Evolutionary conservation across 805 yeast genomes (phyloP).

Genomic region (Myxozyma geophila): DNA sequence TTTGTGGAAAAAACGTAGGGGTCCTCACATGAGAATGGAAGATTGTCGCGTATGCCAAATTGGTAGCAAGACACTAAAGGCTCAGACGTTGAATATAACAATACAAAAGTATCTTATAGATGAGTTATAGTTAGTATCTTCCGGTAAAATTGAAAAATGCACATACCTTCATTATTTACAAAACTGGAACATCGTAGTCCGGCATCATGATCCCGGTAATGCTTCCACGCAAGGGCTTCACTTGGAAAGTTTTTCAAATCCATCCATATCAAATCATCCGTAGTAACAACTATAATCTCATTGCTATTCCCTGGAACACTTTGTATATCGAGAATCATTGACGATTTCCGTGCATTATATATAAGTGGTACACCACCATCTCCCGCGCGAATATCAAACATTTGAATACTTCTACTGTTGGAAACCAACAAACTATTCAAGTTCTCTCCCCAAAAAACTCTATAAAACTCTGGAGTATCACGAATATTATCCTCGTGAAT

Average conservation of each 20-base stretch:
- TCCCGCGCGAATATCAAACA: slow-evolving; percentile 22
- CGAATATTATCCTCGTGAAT: not conserved
- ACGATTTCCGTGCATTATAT: slow-evolving; percentile 6
- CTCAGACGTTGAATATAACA: slow-evolving; percentile 43
- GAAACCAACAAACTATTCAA: slow-evolving; percentile 25
- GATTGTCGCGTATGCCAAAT: slow-evolving; percentile 45
- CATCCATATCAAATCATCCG: slow-evolving; percentile 66
- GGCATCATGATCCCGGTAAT: slow-evolving; percentile 61
- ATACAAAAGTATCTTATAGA: slow-evolving; percentile 36
- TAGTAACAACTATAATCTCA: slow-evolving; percentile 61
- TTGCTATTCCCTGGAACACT: slow-evolving; percentile 38
- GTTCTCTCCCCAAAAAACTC: slow-evolving; percentile 29
- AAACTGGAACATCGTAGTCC: slow-evolving; percentile 47
- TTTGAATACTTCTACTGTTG: slow-evolving; percentile 9
- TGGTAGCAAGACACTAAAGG: slow-evolving; percentile 47
- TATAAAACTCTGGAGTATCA: not conserved
- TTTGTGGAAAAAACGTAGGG: slow-evolving; percentile 39
- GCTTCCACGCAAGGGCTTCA: slow-evolving; percentile 73
- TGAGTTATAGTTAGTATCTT: slow-evolving; percentile 34
- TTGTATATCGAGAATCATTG: slow-evolving; percentile 15
- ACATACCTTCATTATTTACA: slow-evolving; percentile 13
- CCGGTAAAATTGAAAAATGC: slow-evolving; percentile 42
- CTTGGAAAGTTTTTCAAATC: slow-evolving; percentile 46
- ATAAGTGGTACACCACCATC: not conserved
- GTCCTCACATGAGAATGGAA: slow-evolving; percentile 50